These are phyloP conservation scores for Solanum piurae DNA, from an alignment of 257 asterid genomes.

Conservation along the genomic window DNA sequence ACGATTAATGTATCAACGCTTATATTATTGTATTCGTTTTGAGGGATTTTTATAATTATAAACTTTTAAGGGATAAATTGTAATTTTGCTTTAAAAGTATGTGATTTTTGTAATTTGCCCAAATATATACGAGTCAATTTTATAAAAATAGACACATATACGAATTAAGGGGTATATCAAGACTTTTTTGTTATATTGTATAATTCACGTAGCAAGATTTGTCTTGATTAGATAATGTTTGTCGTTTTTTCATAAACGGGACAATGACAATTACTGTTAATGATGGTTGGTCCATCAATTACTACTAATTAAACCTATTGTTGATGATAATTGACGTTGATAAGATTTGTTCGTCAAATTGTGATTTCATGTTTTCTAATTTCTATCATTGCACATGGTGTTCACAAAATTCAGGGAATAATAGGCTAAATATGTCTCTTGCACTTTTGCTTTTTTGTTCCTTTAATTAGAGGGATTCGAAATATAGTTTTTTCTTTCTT, in stretches of 20 bases:
- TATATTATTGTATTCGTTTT: too few relatives aligned
- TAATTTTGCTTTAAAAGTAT: too few relatives aligned
- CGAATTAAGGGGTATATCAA: too few relatives aligned
- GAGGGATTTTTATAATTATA: too few relatives aligned
- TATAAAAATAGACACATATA: too few relatives aligned
- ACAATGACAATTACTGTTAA: neutral
- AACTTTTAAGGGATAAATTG: too few relatives aligned
- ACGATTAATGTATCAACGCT: too few relatives aligned
- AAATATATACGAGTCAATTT: too few relatives aligned
- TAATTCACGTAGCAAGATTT: neutral
- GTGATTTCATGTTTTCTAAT: neutral
- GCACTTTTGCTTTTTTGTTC: neutral
- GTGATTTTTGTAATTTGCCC: too few relatives aligned
- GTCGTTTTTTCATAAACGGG: neutral
- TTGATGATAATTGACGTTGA: neutral
- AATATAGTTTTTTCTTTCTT: neutral
- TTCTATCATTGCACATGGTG: neutral
- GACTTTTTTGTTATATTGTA: neutral
- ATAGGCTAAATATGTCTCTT: neutral
- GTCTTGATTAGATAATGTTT: neutral
- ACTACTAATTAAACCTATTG: neutral
- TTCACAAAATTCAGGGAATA: neutral
- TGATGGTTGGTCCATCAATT: neutral
- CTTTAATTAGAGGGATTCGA: neutral
- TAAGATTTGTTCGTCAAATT: neutral